Base-by-base conservation (phyloP, 139 green algal genomes). In the Auxenochlorella pyrenoidosa region DNA sequence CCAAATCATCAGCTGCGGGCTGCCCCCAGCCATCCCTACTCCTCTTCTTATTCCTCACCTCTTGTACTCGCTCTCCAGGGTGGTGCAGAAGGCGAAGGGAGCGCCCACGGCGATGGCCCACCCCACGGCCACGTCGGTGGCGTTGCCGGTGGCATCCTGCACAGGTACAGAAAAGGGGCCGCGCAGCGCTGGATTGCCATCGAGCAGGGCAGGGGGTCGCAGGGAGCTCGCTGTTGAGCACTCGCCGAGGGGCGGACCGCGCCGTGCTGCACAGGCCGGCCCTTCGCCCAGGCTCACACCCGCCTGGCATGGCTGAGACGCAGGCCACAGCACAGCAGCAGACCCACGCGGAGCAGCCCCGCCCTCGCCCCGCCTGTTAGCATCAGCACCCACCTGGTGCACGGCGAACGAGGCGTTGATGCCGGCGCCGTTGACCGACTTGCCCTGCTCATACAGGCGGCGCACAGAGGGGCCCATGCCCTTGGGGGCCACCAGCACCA, bases 341-440 rank as follows among this genome's bases (percentile, higher is more conserved):
- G n/a, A n/a, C n/a, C n/a, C n/a, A n/a, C n/a, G n/a, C n/a, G n/a
- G n/a, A n/a, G n/a, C n/a, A n/a, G 47, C 47, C 47, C 47, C 47
- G 47, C 47, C 54, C 54, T 13, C 6, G 47, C 47, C 47, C 65
- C 40, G 65, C 60, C 63, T 26, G 32, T 34, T 26, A 30, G 13
- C 28, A 15, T 16, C 28, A 73, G 30, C 66, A 15, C 66, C 3
- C 70, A 94, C 93, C 94, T 99, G 98, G 90, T 99, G 97, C n/a
- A 99, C 93, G 60, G 97, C 98, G 88, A 99, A 99, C 41, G 97
- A 99, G 91, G 94, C 97, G 92, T 99, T 99, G 94, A 99, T 99
- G 91, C 98, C 98, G 30, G 98, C 95, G 77, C 98, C 98, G 91
- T 99, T 99, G 58, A 99, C 95, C 16, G 89, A 90, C 96, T 99